Evolutionary conservation across 306 rosid genomes (phyloP).

Genomic region (Carpinus viminea): DNA sequence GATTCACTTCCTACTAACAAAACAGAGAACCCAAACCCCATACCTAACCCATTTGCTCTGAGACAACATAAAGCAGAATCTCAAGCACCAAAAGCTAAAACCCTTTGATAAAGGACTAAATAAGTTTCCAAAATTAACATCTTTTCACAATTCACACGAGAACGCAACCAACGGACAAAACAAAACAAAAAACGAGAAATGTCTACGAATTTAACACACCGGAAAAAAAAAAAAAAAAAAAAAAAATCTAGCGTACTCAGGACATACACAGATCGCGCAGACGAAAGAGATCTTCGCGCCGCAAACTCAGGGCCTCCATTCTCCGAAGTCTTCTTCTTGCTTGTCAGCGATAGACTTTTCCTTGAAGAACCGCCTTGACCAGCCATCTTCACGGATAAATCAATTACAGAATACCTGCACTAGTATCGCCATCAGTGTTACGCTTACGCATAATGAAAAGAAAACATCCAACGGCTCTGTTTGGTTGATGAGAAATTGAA

Average conservation of each 20-base stretch:
- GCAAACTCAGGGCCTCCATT: slow-evolving; percentile 41
- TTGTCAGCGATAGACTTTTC: slow-evolving; percentile 47
- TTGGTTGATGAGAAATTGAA: background rate
- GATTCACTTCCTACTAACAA: background rate
- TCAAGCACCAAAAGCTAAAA: background rate
- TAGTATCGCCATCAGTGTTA: background rate
- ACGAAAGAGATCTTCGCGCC: slow-evolving; percentile 47
- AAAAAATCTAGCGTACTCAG: background rate
- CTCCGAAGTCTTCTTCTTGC: slow-evolving; percentile 58
- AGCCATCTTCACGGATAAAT: slow-evolving; percentile 46
- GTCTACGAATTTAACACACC: background rate
- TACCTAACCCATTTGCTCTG: background rate
- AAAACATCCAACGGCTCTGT: background rate
- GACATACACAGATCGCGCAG: slow-evolving; percentile 57
- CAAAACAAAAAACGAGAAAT: background rate
- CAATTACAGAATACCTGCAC: background rate
- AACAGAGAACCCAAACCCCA: background rate
- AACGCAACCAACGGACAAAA: background rate
- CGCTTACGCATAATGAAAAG: background rate
- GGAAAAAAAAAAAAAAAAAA: background rate
- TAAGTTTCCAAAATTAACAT: too few species aligned
- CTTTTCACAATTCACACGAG: too few species aligned
- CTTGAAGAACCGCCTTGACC: slow-evolving; percentile 58
- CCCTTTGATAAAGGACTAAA: background rate
- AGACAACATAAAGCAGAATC: background rate